Evolutionary conservation across 1,284 basidiomycete species (phyloP), one percentile per base, ranked within the genome.

Genomic region (Ganoderma resinaceum): DNA sequence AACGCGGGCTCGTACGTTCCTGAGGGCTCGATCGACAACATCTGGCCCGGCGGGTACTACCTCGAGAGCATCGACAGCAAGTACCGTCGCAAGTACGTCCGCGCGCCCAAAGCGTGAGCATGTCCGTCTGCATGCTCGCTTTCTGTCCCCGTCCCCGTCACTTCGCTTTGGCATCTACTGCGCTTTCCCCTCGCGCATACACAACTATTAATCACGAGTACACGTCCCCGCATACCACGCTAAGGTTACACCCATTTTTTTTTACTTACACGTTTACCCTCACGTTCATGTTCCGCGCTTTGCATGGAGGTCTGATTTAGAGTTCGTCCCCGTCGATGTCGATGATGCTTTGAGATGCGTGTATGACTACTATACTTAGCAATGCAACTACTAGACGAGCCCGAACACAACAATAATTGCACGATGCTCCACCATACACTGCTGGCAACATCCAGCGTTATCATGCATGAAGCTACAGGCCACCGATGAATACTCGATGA

Each of bases 21-120:
- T 20, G 87, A 90, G 69, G 97, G 97, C 67, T 91, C 90, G 40
- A 82, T 97, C 72, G 92, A 96, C 73, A 93, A 98, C 86, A 92
- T 99, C 79, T 97, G 96, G 94, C 92, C 94, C 2, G 95, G 95
- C 59, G 87, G 93, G 31, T 99, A 93, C 86, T 99, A 99, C 87
- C 93, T 99, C 75, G 92, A 94, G 75, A 90, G 88, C 78, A 92
- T 98, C 76, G 97, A 99, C 84, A 84, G 87, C 77, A 97, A 96
- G 84, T 98, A 92, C 89, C 88, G 98, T 77, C 89, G 97, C 79
- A 95, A 93, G 79, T 99, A 99, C 83, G 80, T 55, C 57, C 78
- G 78, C 71, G 70, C 70, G 65, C 70, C 78, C 55, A 76, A 76
- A 70, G 77, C 75, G 42, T 77, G 67, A 73, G 61, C n/a, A n/a